Conservation (phyloP, 73 alveolate species). For the Symbiodinium natans region DNA sequence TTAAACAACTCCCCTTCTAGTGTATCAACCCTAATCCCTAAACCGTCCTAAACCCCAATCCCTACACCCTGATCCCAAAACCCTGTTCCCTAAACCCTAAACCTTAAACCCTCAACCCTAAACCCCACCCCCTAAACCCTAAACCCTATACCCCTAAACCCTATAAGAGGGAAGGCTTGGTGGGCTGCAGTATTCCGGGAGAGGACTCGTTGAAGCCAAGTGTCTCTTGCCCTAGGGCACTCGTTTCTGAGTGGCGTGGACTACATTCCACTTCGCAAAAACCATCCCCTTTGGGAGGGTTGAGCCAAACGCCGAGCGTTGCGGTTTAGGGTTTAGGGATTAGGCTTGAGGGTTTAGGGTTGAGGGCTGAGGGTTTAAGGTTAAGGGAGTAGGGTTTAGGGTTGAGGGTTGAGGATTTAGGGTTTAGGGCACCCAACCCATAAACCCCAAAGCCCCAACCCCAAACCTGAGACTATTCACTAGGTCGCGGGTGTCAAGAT, state of each 20-base stretch:
- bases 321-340: background rate
- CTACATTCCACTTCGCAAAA: conserved; percentile 7
- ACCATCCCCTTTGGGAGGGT: background rate
- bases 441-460: no score
- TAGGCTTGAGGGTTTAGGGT: no score
- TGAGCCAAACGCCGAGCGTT: background rate
- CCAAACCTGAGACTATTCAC: no score
- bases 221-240: background rate
- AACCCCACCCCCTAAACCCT: background rate
- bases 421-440: no score
- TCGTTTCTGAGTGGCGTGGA: background rate
- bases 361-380: background rate
- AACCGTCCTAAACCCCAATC: background rate
- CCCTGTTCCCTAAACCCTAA: background rate
- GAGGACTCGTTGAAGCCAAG: background rate
- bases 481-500: no score
- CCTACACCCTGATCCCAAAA: background rate
- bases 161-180: no score
- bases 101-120: background rate
- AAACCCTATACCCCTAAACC: background rate
- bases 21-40: background rate
- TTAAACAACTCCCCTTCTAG: background rate
- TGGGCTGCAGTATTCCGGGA: no score
- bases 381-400: no score
- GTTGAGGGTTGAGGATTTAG: no score